Base-by-base conservation (phyloP, 2,329 filamentous ascomycete genomes). In the Pezicula carpinea region DNA sequence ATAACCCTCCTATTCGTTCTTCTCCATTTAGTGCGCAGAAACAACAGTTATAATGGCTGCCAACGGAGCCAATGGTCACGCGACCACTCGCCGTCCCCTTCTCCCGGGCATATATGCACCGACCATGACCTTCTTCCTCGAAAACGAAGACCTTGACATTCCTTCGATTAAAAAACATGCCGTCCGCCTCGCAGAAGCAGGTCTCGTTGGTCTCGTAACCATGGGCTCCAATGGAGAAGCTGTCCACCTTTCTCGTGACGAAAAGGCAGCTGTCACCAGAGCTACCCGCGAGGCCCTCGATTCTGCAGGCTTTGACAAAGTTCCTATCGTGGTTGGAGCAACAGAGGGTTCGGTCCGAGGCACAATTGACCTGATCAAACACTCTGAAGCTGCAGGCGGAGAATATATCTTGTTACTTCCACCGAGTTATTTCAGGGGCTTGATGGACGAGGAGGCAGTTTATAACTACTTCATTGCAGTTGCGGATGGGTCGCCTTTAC, bases 211-310 rank as follows among this genome's bases (percentile, higher is more conserved):
- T 31, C 77, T 95, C 21, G 87, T 93, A 36, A 85, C 85, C 56
- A 89, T 93, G 85, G 89, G 90, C 52, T 95, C 89, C 57, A 95
- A 95, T 68, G 89, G 89, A 51, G 89, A 95, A 72, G 89, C 89
- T 19, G 85, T 89, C 47, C 89, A 95, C 72, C 83, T 91, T 60
- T 87, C 85, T 45, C 79, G 81, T 38, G 79, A 84, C 52, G 89
- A 95, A 69, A 90, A 90, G 66, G 66, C 80, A 40, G 78, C 80
- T 26, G 83, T 93, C 54, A 92, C 87, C 15, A 74, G 74, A 61
- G 86, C 89, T 44, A 92, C 88, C 7, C 82, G 89, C 47, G 84
- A 89, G 63, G 89, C 89, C 15, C 78, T 95, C 40, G 85, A 93
- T 63, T 85, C 82, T 40, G 87, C 89, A 22, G 89, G 88, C 47